These are phyloP conservation scores for Hortaea werneckii DNA, from an alignment of 2,329 filamentous ascomycete genomes.

Conservation along the genomic window DNA sequence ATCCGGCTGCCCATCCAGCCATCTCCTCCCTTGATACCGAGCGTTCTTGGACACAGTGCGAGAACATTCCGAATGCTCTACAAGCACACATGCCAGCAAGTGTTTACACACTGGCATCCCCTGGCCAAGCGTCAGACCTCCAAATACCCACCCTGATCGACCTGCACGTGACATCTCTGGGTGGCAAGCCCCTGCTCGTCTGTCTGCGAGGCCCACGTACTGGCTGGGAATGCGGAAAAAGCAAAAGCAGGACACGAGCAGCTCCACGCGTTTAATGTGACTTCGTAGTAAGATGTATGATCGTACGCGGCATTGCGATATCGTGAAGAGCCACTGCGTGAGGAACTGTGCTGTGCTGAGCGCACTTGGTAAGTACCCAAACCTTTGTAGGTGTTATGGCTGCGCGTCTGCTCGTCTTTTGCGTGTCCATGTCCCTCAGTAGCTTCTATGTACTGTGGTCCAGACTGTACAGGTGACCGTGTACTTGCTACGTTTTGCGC, in stretches of 20 bases:
- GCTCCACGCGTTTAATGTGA: slow-evolving; percentile 69
- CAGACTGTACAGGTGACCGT: no score
- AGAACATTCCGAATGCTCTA: slow-evolving; percentile 56
- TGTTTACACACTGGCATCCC: slow-evolving; percentile 68
- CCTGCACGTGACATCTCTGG: neutral
- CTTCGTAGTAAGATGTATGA: slow-evolving; percentile 56
- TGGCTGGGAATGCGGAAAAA: slow-evolving; percentile 55
- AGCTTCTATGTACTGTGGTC: no score
- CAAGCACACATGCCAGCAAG: slow-evolving; percentile 70
- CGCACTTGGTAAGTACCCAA: slow-evolving; percentile 49
- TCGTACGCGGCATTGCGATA: slow-evolving; percentile 12
- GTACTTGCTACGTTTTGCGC: slow-evolving; percentile 1
- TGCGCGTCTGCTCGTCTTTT: no score
- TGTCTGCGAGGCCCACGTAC: neutral
- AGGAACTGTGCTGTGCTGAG: slow-evolving; percentile 39
- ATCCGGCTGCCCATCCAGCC: slow-evolving; percentile 55
- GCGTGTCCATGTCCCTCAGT: no score
- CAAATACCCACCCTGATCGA: slow-evolving; percentile 26
- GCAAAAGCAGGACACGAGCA: slow-evolving; percentile 83
- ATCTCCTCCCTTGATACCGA: slow-evolving; percentile 54
- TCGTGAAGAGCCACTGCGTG: slow-evolving; percentile 8
- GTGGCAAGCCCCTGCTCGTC: neutral
- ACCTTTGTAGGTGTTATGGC: slow-evolving; percentile 8
- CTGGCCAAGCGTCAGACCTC: slow-evolving; percentile 37
- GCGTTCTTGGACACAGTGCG: slow-evolving; percentile 45